Conservation (phyloP, 305 asterid species). For the Rubia balearica region DNA sequence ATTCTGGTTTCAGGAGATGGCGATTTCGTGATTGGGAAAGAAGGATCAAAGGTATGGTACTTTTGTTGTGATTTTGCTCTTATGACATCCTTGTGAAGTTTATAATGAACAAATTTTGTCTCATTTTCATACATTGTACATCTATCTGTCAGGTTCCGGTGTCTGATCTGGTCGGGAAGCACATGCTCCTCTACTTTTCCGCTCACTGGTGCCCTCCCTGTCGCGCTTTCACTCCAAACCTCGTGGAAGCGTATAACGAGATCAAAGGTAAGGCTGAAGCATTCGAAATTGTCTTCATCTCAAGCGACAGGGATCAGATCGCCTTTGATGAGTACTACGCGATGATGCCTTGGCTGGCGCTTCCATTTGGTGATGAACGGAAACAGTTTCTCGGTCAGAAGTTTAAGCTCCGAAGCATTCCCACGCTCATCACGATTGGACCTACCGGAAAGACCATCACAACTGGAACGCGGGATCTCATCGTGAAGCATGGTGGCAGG, state of each 20-base stretch:
- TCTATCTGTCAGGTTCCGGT: slow-evolving; percentile 41
- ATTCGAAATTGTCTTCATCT: slow-evolving; percentile 66
- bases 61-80: background rate
- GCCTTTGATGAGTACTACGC: slow-evolving; percentile 72
- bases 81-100: background rate
- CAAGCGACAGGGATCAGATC: slow-evolving; percentile 66
- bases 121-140: too few relatives aligned
- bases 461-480: slow-evolving; percentile 43
- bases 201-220: slow-evolving; percentile 98
- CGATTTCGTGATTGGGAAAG: slow-evolving; percentile 66
- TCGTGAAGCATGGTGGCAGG: slow-evolving; percentile 46
- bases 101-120: too few relatives aligned
- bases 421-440: slow-evolving; percentile 57
- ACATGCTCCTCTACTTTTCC: slow-evolving; percentile 69
- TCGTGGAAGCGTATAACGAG: slow-evolving; percentile 43
- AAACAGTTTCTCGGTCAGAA: slow-evolving; percentile 37
- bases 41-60: slow-evolving; percentile 53
- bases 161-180: slow-evolving; percentile 69
- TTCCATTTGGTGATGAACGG: slow-evolving; percentile 67
- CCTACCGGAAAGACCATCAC: slow-evolving; percentile 61
- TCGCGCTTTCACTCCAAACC: slow-evolving; percentile 76
- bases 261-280: slow-evolving; percentile 43
- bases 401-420: slow-evolving; percentile 74
- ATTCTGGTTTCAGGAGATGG: slow-evolving; percentile 49
- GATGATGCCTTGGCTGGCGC: slow-evolving; percentile 83